Evolutionary conservation across 108 stramenopile species (phyloP), one percentile per base, ranked within the genome.

Genomic region (Schizochytrium sp.): DNA sequence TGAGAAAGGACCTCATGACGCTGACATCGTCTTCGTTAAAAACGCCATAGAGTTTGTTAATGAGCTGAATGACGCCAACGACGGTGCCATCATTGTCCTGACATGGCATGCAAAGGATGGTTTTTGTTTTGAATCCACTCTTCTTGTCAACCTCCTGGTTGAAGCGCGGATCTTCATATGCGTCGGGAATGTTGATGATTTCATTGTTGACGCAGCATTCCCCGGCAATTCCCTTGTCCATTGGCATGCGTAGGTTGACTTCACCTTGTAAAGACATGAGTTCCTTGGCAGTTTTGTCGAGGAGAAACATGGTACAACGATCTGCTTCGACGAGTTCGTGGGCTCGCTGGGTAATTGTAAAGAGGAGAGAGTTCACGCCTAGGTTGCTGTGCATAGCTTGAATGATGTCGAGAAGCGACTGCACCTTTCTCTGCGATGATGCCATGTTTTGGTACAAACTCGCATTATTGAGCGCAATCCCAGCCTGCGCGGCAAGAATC

Each of bases 221-320:
- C 3, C 93, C 93, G 5, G 89, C 92, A 45, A 94, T 94, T 1
- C 93, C 93, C 34, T 60, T 72, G 88, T 87, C 92, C 57, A 92
- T 94, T 55, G 94, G 92, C 5, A 93, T 91, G 25, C 91, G 59
- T 16, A 94, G 55, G 76, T 94, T 92, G 41, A 94, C 91, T 57
- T 94, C 93, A n/a, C 94, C 94, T 88, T 95, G 94, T 76, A 95
- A 76, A 12, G 94, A 93, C 92, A 93, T 92, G 44, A 95, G 92
- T 87, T 90, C 92, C 6, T 60, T 12, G 58, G 71, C 43, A 10
- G 72, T 57, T 29, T 93, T 91, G 72, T 95, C 93, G 43, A 93
- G 91, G 3, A 95, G 48, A 69, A 91, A 95, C 19, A 93, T 87
- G 34, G 94, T 94, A 89, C 94, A 94, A 10, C 94, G 87, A 29